Conservation (phyloP, 2,329 filamentous ascomycete genomes). For the Xylaria sp. region DNA sequence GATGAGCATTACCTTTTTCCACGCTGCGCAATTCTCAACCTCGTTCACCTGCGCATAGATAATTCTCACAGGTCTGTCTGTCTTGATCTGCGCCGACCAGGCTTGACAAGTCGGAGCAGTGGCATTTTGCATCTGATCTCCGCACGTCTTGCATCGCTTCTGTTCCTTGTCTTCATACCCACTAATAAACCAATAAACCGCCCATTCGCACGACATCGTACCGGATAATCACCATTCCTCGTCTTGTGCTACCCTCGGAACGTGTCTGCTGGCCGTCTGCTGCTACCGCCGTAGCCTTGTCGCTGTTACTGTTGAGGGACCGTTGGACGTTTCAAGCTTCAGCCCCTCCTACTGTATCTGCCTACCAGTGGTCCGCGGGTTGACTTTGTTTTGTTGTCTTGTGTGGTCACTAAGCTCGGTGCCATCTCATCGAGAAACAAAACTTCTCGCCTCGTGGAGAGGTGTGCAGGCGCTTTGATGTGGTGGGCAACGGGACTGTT, state of each 20-base stretch:
- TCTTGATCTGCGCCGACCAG: conserved; percentile 16
- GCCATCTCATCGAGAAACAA: conserved; percentile 31
- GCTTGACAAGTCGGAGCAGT: conserved; percentile 32
- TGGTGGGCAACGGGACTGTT: conserved; percentile 34
- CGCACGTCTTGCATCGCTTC: conserved; percentile 28
- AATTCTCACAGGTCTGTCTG: neutral
- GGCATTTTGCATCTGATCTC: conserved; percentile 31
- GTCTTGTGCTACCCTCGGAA: conserved; percentile 37
- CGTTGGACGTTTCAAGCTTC: conserved; percentile 22
- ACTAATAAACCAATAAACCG: conserved; percentile 29
- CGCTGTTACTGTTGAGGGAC: conserved; percentile 31
- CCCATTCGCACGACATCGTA: conserved; percentile 24
- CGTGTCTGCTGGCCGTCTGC: conserved; percentile 21
- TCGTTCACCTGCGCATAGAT: conserved; percentile 4
- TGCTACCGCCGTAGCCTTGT: conserved; percentile 31
- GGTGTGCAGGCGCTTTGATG: conserved; percentile 36
- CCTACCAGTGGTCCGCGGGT: neutral
- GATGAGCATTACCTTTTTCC: conserved; percentile 8
- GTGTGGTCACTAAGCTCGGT: conserved; percentile 33
- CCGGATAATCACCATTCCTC: conserved; percentile 42
- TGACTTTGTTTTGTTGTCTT: neutral
- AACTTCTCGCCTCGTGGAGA: conserved; percentile 37
- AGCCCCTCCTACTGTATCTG: conserved; percentile 16
- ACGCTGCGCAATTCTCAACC: conserved; percentile 13
- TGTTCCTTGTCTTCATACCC: conserved; percentile 30